Evolutionary conservation across 1,284 basidiomycete species (phyloP).

Genomic region (Malassezia yamatoensis): DNA sequence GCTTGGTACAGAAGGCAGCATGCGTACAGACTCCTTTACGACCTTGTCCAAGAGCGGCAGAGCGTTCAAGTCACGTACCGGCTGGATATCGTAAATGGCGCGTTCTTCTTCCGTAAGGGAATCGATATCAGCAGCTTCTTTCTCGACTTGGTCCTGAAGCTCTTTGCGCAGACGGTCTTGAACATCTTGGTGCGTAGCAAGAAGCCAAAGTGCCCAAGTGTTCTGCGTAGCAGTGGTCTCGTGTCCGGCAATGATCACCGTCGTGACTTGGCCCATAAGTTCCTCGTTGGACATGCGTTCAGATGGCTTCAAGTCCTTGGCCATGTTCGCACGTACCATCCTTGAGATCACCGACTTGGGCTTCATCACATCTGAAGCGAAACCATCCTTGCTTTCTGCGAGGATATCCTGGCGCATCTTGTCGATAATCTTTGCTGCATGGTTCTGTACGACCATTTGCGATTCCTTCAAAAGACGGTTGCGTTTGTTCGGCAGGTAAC

Average conservation of each 20-base stretch:
- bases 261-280: constrained; percentile 65
- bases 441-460: constrained; percentile 21
- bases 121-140: constrained; percentile 12
- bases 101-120: constrained; percentile 18
- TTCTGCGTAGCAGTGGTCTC: constrained; percentile 69
- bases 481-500: constrained; percentile 28
- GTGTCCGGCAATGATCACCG: constrained; percentile 69
- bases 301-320: constrained; percentile 33
- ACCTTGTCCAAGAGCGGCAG: constrained; percentile 32
- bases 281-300: constrained; percentile 60
- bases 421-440: constrained; percentile 26
- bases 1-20: constrained; percentile 32
- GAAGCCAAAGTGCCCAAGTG: constrained; percentile 64
- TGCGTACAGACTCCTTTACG: constrained; percentile 30
- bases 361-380: constrained; percentile 5
- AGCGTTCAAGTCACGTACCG: constrained; percentile 20
- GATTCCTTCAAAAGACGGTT: constrained; percentile 19
- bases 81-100: constrained; percentile 20
- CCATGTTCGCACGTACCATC: constrained; percentile 46
- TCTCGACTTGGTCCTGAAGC: constrained; percentile 10
- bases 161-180: constrained; percentile 51
- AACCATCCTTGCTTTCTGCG: constrained; percentile 27
- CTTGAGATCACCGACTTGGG: constrained; percentile 16
- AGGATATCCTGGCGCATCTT: constrained; percentile 27
- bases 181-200: constrained; percentile 58